phyloP scores from a whole-genome alignment of 176 grass and related monocot species.

The Bonia amplexicaulis region DNA sequence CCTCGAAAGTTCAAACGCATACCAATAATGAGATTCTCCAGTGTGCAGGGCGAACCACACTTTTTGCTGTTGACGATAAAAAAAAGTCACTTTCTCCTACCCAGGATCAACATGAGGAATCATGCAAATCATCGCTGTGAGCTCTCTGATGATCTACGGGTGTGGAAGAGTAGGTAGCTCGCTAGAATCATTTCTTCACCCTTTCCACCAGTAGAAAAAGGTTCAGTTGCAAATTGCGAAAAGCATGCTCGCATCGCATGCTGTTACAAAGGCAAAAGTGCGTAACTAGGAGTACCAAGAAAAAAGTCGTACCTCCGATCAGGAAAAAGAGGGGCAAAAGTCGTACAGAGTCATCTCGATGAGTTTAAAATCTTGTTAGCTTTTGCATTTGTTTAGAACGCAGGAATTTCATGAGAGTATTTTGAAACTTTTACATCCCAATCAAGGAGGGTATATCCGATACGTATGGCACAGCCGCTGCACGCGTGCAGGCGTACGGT shows the following conservation, averaged over 20 bases:
- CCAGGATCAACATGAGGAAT: constrained; percentile 43
- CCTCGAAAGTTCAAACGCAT: not conserved
- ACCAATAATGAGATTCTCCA: constrained; percentile 36
- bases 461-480: too few species aligned
- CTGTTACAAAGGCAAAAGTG: not conserved
- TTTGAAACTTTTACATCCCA: too few species aligned
- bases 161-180: not conserved
- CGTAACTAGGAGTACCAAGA: not conserved
- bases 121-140: constrained; percentile 26
- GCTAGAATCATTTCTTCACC: not conserved
- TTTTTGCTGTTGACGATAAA: constrained; percentile 31
- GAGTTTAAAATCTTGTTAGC: not conserved
- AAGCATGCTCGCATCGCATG: not conserved
- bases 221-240: not conserved
- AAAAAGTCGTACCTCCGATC: not conserved
- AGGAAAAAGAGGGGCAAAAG: too few species aligned
- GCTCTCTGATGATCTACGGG: not conserved
- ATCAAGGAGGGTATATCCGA: too few species aligned
- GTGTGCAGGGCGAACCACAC: not conserved
- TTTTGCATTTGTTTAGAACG: too few species aligned
- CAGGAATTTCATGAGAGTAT: too few species aligned
- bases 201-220: not conserved
- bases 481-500: too few species aligned
- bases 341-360: not conserved
- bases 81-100: constrained; percentile 33